Evolutionary conservation across 2,329 filamentous ascomycete species (phyloP).

Genomic region (Grosmannia serpens): DNA sequence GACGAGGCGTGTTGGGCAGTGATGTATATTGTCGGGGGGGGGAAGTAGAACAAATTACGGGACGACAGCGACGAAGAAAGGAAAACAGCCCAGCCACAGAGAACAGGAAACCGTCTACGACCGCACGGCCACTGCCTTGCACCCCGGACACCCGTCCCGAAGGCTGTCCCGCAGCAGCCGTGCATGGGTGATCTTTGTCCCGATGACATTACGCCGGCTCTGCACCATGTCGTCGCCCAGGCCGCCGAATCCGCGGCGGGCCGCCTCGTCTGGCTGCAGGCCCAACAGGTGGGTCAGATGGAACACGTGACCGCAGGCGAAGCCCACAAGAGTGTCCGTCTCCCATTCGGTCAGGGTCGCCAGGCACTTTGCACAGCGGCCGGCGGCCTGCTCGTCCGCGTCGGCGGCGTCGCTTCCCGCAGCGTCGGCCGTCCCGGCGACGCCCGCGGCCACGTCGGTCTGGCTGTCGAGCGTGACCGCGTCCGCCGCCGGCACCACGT

Average conservation of each 20-base stretch:
- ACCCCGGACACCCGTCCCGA: slow-evolving; percentile 52
- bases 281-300: slow-evolving; percentile 62
- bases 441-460: slow-evolving; percentile 16
- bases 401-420: neutral
- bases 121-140: slow-evolving; percentile 15
- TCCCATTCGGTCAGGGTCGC: slow-evolving; percentile 49
- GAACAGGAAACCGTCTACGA: neutral
- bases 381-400: slow-evolving; percentile 31
- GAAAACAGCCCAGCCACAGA: neutral
- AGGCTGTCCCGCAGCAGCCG: slow-evolving; percentile 64
- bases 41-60: neutral
- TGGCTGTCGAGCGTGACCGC: no score
- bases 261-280: slow-evolving; percentile 33
- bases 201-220: slow-evolving; percentile 52
- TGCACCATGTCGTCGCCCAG: slow-evolving; percentile 26
- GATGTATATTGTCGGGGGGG: neutral
- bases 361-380: slow-evolving; percentile 44
- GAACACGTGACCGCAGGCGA: slow-evolving; percentile 73
- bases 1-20: no score
- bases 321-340: slow-evolving; percentile 63
- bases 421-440: neutral
- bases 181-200: slow-evolving; percentile 79
- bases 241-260: slow-evolving; percentile 24
- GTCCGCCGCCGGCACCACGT: slow-evolving; percentile 39
- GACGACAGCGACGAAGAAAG: no score